phyloP scores from a whole-genome alignment of 2,329 filamentous ascomycete genomes.

The Hortaea werneckii region DNA sequence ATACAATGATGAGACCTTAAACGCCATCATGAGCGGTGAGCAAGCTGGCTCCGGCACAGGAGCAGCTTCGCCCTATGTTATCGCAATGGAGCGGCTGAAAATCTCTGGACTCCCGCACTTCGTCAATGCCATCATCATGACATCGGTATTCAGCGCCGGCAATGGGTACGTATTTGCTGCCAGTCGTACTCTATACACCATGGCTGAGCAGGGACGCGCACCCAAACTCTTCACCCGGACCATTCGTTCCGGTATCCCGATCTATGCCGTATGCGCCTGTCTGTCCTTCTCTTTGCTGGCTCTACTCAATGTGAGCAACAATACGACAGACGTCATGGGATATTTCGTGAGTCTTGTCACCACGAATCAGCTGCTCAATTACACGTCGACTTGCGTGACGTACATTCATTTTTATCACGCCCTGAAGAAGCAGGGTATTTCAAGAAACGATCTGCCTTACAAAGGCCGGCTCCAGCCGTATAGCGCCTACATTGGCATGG shows the following conservation, averaged over 20 bases:
- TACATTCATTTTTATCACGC: conserved; percentile 47
- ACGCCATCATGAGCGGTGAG: conserved; percentile 12
- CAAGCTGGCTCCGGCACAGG: conserved; percentile 14
- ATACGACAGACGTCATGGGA: conserved; percentile 15
- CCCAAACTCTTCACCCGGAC: conserved; percentile 42
- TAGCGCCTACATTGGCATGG: conserved; percentile 28
- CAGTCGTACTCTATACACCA: conserved; percentile 42
- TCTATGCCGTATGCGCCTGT: not conserved
- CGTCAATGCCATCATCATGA: conserved; percentile 22
- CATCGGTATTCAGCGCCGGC: conserved; percentile 46
- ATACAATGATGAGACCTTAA: conserved; percentile 20
- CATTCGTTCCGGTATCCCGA: not conserved
- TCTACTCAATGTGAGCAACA: conserved; percentile 17
- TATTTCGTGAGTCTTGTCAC: conserved; percentile 44
- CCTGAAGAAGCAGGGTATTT: conserved; percentile 34
- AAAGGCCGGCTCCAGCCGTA: conserved; percentile 44
- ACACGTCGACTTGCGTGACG: conserved; percentile 46
- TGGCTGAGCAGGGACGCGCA: conserved; percentile 44
- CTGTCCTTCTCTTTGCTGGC: conserved; percentile 20
- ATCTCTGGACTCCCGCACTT: conserved; percentile 32
- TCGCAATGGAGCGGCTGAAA: conserved; percentile 28
- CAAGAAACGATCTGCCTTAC: conserved; percentile 45
- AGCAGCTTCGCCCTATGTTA: conserved; percentile 20
- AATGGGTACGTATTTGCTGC: conserved; percentile 48
- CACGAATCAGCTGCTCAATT: conserved; percentile 49